Evolutionary conservation across 2,329 filamentous ascomycete genomes (phyloP).

Genomic region (Diplodia corticola): DNA sequence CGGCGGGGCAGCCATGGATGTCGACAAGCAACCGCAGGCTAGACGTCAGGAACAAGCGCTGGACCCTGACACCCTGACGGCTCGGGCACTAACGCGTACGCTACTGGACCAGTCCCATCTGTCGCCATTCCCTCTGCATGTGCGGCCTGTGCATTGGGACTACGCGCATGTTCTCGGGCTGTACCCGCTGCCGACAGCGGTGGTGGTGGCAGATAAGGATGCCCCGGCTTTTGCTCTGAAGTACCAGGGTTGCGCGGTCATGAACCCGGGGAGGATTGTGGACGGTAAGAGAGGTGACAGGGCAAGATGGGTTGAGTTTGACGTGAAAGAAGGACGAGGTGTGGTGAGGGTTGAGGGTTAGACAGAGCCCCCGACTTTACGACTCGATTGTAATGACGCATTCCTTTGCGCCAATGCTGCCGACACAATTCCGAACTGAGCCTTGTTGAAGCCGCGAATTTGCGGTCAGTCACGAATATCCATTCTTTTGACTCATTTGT

Average conservation of each 20-base stretch:
- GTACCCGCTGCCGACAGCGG: slow-evolving; percentile 82
- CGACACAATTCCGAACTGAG: not conserved
- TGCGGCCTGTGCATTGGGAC: slow-evolving; percentile 88
- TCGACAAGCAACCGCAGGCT: slow-evolving; percentile 28
- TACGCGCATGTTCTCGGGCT: slow-evolving; percentile 73
- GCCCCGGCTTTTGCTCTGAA: slow-evolving; percentile 81
- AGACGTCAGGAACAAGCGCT: slow-evolving; percentile 26
- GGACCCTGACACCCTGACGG: slow-evolving; percentile 48
- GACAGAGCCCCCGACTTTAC: not conserved
- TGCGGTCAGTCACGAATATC: not conserved
- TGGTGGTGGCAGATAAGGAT: slow-evolving; percentile 81
- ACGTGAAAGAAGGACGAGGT: slow-evolving; percentile 33
- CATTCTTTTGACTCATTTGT: not conserved
- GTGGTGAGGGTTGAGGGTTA: slow-evolving; percentile 30
- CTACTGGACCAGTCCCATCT: slow-evolving; percentile 88
- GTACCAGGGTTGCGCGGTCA: slow-evolving; percentile 92
- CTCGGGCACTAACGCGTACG: slow-evolving; percentile 83
- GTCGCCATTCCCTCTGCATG: slow-evolving; percentile 77
- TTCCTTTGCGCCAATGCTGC: not conserved
- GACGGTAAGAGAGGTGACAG: slow-evolving; percentile 56
- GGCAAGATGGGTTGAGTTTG: slow-evolving; percentile 86
- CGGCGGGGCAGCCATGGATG: slow-evolving; percentile 45
- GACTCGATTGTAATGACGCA: too few relatives aligned
- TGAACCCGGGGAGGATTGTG: slow-evolving; percentile 84
- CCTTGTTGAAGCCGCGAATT: not conserved